These are phyloP conservation scores for Tricholomella constricta DNA, from an alignment of 768 basidiomycete species.

Conservation along the genomic window DNA sequence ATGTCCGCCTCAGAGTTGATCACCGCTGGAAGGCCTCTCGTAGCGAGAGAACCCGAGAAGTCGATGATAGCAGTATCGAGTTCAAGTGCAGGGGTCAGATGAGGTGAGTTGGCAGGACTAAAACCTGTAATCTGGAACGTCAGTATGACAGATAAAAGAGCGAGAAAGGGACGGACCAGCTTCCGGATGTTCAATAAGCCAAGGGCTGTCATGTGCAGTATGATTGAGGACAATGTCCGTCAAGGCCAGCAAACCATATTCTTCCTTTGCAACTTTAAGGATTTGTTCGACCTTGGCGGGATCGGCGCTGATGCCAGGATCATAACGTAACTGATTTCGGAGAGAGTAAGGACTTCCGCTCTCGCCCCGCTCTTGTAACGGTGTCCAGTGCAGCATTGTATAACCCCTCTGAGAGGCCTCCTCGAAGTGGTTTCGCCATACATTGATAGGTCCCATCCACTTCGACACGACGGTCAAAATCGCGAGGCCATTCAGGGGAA, in stretches of 20 bases:
- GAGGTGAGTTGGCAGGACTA: conserved; percentile 88
- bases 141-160: background rate
- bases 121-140: conserved; percentile 55
- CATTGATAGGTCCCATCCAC: conserved; percentile 89
- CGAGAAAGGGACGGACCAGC: conserved; percentile 61
- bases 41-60: conserved; percentile 67
- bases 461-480: conserved; percentile 93
- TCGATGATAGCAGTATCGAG: conserved; percentile 85
- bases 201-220: conserved; percentile 91
- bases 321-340: conserved; percentile 82
- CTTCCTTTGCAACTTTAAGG: conserved; percentile 71
- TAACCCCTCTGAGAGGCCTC: conserved; percentile 91
- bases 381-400: conserved; percentile 98
- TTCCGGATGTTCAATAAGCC: conserved; percentile 94
- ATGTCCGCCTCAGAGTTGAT: conserved; percentile 72
- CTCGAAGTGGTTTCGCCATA: conserved; percentile 79
- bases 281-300: conserved; percentile 60
- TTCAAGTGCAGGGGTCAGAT: conserved; percentile 90
- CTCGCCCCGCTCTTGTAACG: conserved; percentile 87
- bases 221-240: conserved; percentile 98
- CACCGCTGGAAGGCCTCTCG: conserved; percentile 70
- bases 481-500: conserved; percentile 86
- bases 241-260: conserved; percentile 86
- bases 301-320: conserved; percentile 68
- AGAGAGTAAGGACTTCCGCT: conserved; percentile 95